These are phyloP conservation scores for Toxicodendron radicans DNA, from an alignment of 345 rosid species.

Conservation along the genomic window DNA sequence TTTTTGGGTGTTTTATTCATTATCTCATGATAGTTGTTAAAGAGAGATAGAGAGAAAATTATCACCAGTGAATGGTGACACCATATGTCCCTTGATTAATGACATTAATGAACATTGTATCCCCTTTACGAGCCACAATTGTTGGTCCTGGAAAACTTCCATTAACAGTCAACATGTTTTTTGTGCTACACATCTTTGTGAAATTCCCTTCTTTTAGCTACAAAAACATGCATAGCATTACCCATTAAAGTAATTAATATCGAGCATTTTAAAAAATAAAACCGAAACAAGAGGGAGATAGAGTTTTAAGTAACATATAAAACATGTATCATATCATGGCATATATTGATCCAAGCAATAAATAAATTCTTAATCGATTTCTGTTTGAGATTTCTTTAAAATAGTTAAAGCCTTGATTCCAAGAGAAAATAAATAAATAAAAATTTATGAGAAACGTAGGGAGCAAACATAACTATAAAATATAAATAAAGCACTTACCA, in stretches of 20 bases:
- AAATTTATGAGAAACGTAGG: too few relatives aligned
- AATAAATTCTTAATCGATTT: too few relatives aligned
- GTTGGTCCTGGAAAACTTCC: constrained; percentile 18
- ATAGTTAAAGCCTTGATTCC: too few relatives aligned
- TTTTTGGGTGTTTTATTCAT: too few relatives aligned
- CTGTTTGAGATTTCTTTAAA: too few relatives aligned
- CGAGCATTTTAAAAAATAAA: not conserved
- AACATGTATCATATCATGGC: too few relatives aligned
- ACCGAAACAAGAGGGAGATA: too few relatives aligned
- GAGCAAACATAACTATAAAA: too few relatives aligned
- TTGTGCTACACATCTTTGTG: constrained; percentile 12
- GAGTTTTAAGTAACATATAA: too few relatives aligned
- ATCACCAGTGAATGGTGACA: constrained; percentile 20
- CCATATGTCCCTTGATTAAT: constrained; percentile 11
- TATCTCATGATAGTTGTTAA: not conserved
- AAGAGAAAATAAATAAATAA: too few relatives aligned
- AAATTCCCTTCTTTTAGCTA: constrained; percentile 13
- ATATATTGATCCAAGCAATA: too few relatives aligned
- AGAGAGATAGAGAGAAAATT: not conserved
- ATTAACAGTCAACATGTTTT: constrained; percentile 22
- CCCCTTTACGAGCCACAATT: constrained; percentile 11
- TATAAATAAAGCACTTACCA: not conserved
- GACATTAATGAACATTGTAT: constrained; percentile 13
- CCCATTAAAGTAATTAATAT: not conserved
- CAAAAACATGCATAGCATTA: not conserved